Evolutionary conservation across 345 rosid species (phyloP), one percentile per base, ranked within the genome.

Genomic region (Chamaenerion angustifolium): DNA sequence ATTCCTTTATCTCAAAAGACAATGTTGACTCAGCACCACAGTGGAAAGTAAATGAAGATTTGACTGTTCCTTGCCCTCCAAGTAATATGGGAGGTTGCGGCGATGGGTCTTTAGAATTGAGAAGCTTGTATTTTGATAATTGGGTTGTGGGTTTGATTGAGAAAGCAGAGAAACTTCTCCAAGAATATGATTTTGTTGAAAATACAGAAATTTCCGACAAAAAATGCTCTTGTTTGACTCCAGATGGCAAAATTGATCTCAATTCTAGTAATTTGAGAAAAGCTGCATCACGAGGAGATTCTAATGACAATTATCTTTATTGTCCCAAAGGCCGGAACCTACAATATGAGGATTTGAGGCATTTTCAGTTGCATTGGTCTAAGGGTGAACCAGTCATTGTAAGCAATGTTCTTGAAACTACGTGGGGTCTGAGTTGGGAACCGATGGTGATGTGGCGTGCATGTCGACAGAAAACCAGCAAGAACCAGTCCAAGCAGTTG

Each of bases 371-470:
- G 52, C 95, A 88, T 31, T 88, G 93, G 97, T 55, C 54, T 50
- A 82, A 65, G 58, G 97, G 83, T 14, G 83, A 85, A 71, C 97
- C 88, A 54, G 76, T 82, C 27, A 45, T 85, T 40, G 83, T 80
- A 48, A 68, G 72, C 44, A 57, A 76, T 69, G 84, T 72, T 40
- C 78, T 80, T 61, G 78, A 75, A 49, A 68, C 60, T 61, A 59
- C 76, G 13, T 56, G 71, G 60, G 85, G 95, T 18, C 64, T 89
- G 57, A 88, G 93, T 57, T 88, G 89, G 97, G 87, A 80, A 44
- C 97, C 95, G 31, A 57, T 70, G 76, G 93, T 88, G 49, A 80
- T 82, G 88, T 74, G 73, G 75, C 86, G 94, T 43, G 89, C 81
- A 42, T 72, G 73, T 56, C 75, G 87, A 35, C 81, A 75, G 72